These are phyloP conservation scores for Barbarea vulgaris DNA, from an alignment of 345 rosid species.

Conservation along the genomic window DNA sequence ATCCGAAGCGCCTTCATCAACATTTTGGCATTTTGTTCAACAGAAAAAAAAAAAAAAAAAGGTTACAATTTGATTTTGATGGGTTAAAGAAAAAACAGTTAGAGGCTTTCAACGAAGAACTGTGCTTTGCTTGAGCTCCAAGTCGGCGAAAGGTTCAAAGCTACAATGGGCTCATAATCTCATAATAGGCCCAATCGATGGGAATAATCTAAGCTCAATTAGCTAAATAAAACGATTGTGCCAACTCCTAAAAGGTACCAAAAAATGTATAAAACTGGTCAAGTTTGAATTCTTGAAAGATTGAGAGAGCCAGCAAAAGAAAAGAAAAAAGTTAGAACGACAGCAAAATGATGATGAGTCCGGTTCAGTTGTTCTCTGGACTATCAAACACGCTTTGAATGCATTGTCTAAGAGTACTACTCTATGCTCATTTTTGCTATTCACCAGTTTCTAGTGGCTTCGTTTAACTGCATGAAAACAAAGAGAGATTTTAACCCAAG, in stretches of 20 bases:
- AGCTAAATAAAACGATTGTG: background rate
- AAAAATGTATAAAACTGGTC: background rate
- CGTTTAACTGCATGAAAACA: slow-evolving; percentile 18
- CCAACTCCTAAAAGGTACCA: background rate
- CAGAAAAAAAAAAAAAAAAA: background rate
- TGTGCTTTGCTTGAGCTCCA: slow-evolving; percentile 43
- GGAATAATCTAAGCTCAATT: background rate
- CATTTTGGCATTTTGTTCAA: slow-evolving; percentile 25
- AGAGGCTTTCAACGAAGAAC: background rate
- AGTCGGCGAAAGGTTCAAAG: slow-evolving; percentile 29
- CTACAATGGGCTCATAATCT: background rate
- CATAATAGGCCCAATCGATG: background rate
- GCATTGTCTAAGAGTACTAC: slow-evolving; percentile 6
- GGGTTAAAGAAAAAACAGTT: background rate
- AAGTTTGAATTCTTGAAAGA: background rate
- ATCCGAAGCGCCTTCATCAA: slow-evolving; percentile 35
- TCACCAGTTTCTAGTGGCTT: slow-evolving; percentile 4
- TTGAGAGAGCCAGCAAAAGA: background rate
- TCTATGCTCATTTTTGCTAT: slow-evolving; percentile 8
- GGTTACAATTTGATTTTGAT: background rate
- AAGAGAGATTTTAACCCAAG: background rate
- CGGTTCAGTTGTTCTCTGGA: slow-evolving; percentile 11
- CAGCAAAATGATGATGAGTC: slow-evolving; percentile 13
- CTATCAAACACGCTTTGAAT: background rate
- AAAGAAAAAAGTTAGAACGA: background rate